Evolutionary conservation across 306 rosid species (phyloP).

Genomic region (Vigna nakashimae): DNA sequence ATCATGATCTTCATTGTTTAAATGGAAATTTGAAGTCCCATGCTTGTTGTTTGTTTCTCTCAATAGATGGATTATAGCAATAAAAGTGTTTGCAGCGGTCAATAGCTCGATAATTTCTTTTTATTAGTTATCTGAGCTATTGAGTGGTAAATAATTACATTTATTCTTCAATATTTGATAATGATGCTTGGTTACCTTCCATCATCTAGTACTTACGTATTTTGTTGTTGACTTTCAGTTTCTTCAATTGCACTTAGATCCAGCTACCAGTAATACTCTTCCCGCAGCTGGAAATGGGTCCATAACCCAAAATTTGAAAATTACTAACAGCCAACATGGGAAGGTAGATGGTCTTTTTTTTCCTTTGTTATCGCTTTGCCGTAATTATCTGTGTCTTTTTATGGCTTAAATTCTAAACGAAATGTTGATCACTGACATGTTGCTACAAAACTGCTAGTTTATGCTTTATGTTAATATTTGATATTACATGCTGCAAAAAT

Average conservation of each 20-base stretch:
- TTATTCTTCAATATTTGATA: conserved; percentile 17
- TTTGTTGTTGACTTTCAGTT: conserved; percentile 68
- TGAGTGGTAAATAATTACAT: conserved; percentile 28
- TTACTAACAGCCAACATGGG: conserved; percentile 95
- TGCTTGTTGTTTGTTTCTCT: conserved; percentile 8
- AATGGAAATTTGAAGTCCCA: conserved; percentile 32
- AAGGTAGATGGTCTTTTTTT: conserved; percentile 65
- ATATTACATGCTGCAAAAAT: conserved; percentile 11
- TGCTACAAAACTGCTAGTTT: conserved; percentile 9
- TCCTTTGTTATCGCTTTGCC: conserved; percentile 19
- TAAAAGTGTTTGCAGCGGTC: conserved; percentile 40
- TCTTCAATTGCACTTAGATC: conserved; percentile 94
- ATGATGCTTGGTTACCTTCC: conserved; percentile 29
- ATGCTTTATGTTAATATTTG: conserved; percentile 11
- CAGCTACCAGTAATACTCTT: conserved; percentile 84
- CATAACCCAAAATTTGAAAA: conserved; percentile 78
- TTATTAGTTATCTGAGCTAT: conserved; percentile 31
- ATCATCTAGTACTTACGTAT: conserved; percentile 48
- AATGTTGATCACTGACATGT: conserved; percentile 18
- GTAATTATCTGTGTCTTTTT: conserved; percentile 14
- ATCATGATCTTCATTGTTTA: conserved; percentile 8
- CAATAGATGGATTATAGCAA: conserved; percentile 16
- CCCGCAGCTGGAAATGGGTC: conserved; percentile 76
- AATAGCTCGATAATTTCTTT: conserved; percentile 18
- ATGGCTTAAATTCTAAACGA: conserved; percentile 23